Percentiles rank a stretch among this genome's conserved stretches.
Conservation (phyloP, 2,329 filamentous ascomycete genomes). For the Paramyrothecium sp. region DNA sequence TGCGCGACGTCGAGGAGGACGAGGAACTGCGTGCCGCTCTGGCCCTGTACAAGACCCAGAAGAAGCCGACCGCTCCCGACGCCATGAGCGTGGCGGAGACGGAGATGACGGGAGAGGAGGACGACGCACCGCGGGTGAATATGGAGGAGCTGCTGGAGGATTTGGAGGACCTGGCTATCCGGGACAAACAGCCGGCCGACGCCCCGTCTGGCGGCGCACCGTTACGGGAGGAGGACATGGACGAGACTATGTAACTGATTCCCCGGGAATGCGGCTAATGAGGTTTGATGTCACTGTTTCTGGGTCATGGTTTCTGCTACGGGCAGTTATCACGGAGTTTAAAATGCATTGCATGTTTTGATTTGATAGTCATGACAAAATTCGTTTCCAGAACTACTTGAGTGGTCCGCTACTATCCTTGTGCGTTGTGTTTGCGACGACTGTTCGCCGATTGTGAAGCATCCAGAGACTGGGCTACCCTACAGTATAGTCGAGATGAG, state of each 20-base stretch:
- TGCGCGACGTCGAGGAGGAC: slow-evolving; percentile 96
- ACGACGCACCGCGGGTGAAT: slow-evolving; percentile 66
- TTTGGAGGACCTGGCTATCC: slow-evolving; percentile 71
- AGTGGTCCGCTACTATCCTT: too few species aligned
- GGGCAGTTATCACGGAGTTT: background rate
- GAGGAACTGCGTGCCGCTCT: slow-evolving; percentile 81
- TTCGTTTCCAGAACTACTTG: too few species aligned
- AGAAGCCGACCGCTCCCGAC: slow-evolving; percentile 48
- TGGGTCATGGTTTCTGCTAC: background rate
- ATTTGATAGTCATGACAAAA: background rate
- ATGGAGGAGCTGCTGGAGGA: slow-evolving; percentile 87
- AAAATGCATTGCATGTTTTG: background rate
- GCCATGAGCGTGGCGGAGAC: slow-evolving; percentile 68
- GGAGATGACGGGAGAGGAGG: slow-evolving; percentile 56
- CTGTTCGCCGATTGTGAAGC: too few species aligned
- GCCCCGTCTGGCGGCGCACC: background rate
- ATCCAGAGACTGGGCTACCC: too few species aligned
- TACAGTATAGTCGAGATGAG: too few species aligned
- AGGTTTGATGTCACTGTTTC: background rate
- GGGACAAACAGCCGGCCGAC: background rate
- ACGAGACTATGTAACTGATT: slow-evolving; percentile 45
- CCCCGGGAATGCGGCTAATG: background rate
- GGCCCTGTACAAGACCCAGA: slow-evolving; percentile 76
- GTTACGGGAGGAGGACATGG: background rate
- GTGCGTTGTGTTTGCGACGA: too few species aligned